Conservation (phyloP, 2,329 filamentous ascomycete species). For the Berkeleyomyces rouxiae region DNA sequence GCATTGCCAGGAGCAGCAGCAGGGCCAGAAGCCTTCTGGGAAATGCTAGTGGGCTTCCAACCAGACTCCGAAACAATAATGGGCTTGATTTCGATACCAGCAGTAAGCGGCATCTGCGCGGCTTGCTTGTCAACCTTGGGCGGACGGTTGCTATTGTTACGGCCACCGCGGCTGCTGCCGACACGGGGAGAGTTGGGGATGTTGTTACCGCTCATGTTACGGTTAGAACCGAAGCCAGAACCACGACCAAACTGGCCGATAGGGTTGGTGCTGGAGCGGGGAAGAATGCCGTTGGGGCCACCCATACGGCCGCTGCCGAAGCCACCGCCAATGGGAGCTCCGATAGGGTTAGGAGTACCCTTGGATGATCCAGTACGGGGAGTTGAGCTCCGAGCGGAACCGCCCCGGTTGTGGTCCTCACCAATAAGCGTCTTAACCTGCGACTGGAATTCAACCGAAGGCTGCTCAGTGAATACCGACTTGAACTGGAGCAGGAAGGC, state of each 20-base stretch:
- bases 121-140: slow-evolving; percentile 53
- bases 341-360: slow-evolving; percentile 31
- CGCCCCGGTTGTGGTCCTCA: slow-evolving; percentile 28
- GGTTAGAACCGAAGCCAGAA: slow-evolving; percentile 40
- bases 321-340: slow-evolving; percentile 31
- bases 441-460: slow-evolving; percentile 79
- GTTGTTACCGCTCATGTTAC: slow-evolving; percentile 33
- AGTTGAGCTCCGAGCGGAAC: slow-evolving; percentile 42
- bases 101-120: slow-evolving; percentile 84
- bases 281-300: background rate
- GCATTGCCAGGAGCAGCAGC: slow-evolving; percentile 25
- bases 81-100: slow-evolving; percentile 63
- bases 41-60: slow-evolving; percentile 75
- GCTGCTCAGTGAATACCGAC: slow-evolving; percentile 89
- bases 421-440: slow-evolving; percentile 80
- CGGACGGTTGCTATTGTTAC: slow-evolving; percentile 39
- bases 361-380: slow-evolving; percentile 33
- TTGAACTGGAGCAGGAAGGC: slow-evolving; percentile 95
- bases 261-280: slow-evolving; percentile 10
- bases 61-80: slow-evolving; percentile 56
- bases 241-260: slow-evolving; percentile 9
- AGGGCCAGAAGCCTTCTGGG: slow-evolving; percentile 22
- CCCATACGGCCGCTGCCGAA: slow-evolving; percentile 12
- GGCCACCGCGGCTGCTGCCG: slow-evolving; percentile 39
- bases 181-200: slow-evolving; percentile 57